Percentiles rank a stretch among this genome's conserved stretches.
Evolutionary conservation across 2,329 filamentous ascomycete genomes (phyloP).

Genomic region (Penicillium hesseltinei): DNA sequence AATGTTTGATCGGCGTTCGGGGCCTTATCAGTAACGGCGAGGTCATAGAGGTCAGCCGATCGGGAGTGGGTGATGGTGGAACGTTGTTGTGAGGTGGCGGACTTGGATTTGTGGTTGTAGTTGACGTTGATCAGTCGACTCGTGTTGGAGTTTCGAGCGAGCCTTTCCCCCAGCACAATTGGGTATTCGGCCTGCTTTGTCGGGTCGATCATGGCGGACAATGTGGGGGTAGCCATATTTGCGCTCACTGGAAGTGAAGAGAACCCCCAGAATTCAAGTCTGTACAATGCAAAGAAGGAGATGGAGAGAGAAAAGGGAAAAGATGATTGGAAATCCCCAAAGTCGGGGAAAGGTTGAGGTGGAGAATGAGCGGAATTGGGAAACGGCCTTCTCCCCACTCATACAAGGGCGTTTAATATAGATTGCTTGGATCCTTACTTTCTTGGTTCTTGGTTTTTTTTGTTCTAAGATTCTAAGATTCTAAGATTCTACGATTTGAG

Average conservation of each 20-base stretch:
- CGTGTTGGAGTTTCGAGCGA: slow-evolving; percentile 31
- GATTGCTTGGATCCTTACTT: not conserved
- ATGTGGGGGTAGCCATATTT: slow-evolving; percentile 35
- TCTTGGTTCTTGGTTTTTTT: not conserved
- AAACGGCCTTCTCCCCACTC: slow-evolving; percentile 1
- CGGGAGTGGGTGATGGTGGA: slow-evolving; percentile 37
- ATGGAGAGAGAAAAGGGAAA: not conserved
- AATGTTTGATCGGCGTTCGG: slow-evolving; percentile 40
- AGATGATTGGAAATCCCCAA: not conserved
- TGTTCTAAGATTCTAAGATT: not conserved
- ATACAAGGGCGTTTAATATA: not conserved
- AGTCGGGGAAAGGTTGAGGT: slow-evolving; percentile 10
- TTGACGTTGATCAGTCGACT: slow-evolving; percentile 41
- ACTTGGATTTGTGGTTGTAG: slow-evolving; percentile 49
- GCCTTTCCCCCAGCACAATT: slow-evolving; percentile 45
- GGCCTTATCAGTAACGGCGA: slow-evolving; percentile 44
- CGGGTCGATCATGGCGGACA: slow-evolving; percentile 42
- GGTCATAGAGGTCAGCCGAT: slow-evolving; percentile 40
- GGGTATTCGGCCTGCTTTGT: slow-evolving; percentile 48
- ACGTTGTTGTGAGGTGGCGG: slow-evolving; percentile 38
- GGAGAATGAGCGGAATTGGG: not conserved
- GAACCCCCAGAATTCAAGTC: not conserved
- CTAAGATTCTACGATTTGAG: not conserved
- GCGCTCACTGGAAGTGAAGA: slow-evolving; percentile 8
- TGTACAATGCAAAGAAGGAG: not conserved